Evolutionary conservation across 139 green algal genomes (phyloP).

Genomic region (Auxenochlorella pyrenoidosa): DNA sequence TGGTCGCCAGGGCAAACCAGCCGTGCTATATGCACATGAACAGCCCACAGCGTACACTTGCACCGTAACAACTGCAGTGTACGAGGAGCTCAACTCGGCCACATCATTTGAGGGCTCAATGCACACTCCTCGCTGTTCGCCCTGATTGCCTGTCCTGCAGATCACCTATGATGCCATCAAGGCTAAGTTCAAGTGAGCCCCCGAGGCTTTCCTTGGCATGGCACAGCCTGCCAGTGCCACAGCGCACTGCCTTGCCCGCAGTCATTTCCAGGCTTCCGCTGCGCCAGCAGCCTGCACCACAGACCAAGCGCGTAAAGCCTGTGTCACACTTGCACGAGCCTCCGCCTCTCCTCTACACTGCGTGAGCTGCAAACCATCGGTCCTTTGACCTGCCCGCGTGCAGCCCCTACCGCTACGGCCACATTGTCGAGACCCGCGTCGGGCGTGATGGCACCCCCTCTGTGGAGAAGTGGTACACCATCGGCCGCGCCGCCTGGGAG

Average conservation of each 20-base stretch:
- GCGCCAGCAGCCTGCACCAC: neutral
- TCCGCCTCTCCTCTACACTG: neutral
- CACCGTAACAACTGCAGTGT: too few relatives aligned
- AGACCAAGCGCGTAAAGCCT: neutral
- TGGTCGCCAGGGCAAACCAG: too few relatives aligned
- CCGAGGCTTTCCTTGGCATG: too few relatives aligned
- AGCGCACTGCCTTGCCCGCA: too few relatives aligned
- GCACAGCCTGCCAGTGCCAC: too few relatives aligned
- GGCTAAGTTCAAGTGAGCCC: too few relatives aligned
- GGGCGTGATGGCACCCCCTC: neutral
- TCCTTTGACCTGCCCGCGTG: neutral
- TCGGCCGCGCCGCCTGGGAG: constrained; percentile 13
- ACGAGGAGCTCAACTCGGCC: too few relatives aligned
- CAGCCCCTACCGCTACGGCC: constrained; percentile 14
- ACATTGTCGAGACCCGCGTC: constrained; percentile 4
- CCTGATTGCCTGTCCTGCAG: neutral
- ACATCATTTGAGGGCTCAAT: too few relatives aligned
- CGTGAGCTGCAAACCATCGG: neutral
- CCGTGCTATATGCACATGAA: too few relatives aligned
- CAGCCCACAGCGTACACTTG: too few relatives aligned
- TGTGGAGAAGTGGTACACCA: neutral
- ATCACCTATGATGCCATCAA: neutral
- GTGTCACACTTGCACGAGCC: neutral
- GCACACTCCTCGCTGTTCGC: too few relatives aligned
- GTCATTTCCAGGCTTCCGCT: neutral